A percentile compares a stretch with the other conserved stretches of the same genome.
phyloP scores from a whole-genome alignment of 371 early-diverging fungal genomes.

The Mortierella sp. region DNA sequence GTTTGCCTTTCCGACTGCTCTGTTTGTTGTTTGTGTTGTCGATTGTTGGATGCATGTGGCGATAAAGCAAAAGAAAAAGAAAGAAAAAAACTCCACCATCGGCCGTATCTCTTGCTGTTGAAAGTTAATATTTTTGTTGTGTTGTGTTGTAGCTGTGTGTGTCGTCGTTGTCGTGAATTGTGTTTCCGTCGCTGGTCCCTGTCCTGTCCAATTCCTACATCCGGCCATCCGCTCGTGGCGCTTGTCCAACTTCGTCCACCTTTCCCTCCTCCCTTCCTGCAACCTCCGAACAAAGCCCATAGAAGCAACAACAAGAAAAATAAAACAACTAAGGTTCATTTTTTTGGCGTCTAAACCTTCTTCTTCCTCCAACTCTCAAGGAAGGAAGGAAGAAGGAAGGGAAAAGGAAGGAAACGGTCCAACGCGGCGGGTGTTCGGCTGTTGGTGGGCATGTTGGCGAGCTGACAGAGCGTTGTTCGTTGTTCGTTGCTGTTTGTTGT shows the following conservation, averaged over 20 bases:
- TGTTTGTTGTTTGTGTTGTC: not conserved
- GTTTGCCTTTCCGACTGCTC: no score
- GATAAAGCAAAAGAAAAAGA: not conserved
- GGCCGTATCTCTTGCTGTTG: not conserved
- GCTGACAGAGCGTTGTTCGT: not conserved
- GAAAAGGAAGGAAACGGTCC: not conserved
- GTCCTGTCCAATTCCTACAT: not conserved
- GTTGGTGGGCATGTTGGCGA: not conserved
- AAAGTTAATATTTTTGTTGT: not conserved
- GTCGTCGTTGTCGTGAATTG: not conserved
- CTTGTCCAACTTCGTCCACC: not conserved
- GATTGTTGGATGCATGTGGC: not conserved
- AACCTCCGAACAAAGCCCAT: not conserved
- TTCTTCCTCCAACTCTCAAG: not conserved
- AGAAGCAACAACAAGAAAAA: not conserved
- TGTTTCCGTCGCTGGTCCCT: not conserved
- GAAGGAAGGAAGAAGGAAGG: not conserved
- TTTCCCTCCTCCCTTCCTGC: not conserved
- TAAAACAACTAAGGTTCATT: not conserved
- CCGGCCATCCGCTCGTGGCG: not conserved
- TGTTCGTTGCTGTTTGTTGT: no score
- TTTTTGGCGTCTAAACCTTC: constrained; percentile 2
- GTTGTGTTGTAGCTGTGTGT: not conserved
- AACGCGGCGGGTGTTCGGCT: not conserved
- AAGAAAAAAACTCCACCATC: not conserved